phyloP scores from a whole-genome alignment of 371 early-diverging fungal species.

The Modicella reniformis region DNA sequence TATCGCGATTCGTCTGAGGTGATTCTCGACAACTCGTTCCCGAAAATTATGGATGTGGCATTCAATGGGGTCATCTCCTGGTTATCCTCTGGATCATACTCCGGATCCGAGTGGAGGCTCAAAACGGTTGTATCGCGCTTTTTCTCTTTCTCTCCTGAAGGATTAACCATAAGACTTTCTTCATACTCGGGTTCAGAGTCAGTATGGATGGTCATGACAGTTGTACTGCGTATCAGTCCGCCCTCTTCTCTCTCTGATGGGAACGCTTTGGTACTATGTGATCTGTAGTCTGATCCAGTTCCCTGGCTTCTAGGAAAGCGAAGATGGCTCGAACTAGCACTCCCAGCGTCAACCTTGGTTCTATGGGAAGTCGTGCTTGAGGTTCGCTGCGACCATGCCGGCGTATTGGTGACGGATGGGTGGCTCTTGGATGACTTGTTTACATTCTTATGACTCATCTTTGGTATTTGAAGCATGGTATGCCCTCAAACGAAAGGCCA shows the following conservation, averaged over 20 bases:
- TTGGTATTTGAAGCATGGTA: conserved; percentile 20
- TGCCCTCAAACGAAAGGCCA: neutral
- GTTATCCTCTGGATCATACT: conserved; percentile 27
- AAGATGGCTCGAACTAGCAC: neutral
- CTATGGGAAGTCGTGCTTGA: conserved; percentile 2
- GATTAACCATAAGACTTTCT: neutral
- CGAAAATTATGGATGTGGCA: conserved; percentile 12
- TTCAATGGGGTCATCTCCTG: neutral
- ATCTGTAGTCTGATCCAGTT: neutral
- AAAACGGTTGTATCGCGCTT: conserved; percentile 44
- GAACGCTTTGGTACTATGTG: neutral
- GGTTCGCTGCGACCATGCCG: conserved; percentile 14
- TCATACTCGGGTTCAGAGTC: conserved; percentile 7
- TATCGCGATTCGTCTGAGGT: neutral
- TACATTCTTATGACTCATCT: conserved; percentile 29
- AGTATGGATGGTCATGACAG: neutral
- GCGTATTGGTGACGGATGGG: neutral
- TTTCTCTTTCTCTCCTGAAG: neutral
- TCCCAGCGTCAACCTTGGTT: neutral
- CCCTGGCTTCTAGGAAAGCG: conserved; percentile 16
- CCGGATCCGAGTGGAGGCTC: conserved; percentile 48
- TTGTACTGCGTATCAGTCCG: neutral
- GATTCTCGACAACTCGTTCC: conserved; percentile 10
- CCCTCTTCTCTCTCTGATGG: neutral
- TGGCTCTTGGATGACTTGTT: conserved; percentile 14